phyloP scores from a whole-genome alignment of 192 early-diverging fungal species.

The Dimargaris xerosporica region DNA sequence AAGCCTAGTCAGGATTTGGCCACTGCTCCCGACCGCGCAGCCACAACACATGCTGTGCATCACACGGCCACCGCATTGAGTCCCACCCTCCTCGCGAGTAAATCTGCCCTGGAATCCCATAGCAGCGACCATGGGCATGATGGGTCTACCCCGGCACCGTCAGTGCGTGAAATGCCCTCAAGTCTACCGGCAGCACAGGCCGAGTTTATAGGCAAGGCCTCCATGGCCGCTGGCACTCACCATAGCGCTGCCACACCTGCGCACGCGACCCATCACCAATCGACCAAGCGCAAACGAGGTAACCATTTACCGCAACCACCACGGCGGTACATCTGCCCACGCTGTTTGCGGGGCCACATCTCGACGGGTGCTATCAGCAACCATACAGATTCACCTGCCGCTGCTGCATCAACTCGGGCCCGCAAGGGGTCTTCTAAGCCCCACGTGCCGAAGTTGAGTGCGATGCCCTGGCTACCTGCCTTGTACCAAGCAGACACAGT shows the following conservation, averaged over 20 bases:
- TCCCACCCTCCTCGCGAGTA: background rate
- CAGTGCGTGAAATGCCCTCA: too few relatives aligned
- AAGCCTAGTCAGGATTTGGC: background rate
- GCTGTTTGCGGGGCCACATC: background rate
- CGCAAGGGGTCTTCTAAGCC: too few relatives aligned
- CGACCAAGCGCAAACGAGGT: background rate
- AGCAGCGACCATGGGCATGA: background rate
- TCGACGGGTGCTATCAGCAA: background rate
- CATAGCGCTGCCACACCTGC: background rate
- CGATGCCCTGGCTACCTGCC: slow-evolving; percentile 11
- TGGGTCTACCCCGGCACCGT: too few relatives aligned
- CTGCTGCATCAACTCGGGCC: too few relatives aligned
- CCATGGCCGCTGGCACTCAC: too few relatives aligned
- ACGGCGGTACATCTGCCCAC: background rate
- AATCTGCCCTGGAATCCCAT: background rate
- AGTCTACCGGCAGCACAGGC: background rate
- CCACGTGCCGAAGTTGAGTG: background rate
- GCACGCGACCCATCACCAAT: background rate
- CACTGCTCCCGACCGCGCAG: background rate
- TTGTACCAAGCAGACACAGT: slow-evolving; percentile 47
- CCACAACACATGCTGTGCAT: background rate
- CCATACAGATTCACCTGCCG: background rate
- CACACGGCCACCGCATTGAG: background rate
- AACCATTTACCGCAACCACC: background rate
- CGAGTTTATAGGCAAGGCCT: background rate